Percentiles rank a stretch among this genome's conserved stretches.
Evolutionary conservation across 345 rosid genomes (phyloP).

Genomic region (Theobroma cacao): DNA sequence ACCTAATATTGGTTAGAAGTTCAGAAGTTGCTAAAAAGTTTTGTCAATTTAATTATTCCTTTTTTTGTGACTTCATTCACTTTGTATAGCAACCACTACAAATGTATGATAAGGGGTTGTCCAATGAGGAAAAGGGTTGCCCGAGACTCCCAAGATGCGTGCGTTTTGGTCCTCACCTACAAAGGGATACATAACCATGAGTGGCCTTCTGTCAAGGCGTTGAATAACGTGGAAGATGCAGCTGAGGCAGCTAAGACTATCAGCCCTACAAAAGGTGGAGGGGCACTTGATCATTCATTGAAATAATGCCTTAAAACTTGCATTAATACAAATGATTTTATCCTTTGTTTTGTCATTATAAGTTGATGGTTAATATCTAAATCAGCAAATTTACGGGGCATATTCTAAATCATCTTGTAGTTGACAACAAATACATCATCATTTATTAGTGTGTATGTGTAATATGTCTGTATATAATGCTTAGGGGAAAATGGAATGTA

Average conservation of each 20-base stretch:
- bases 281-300: background rate
- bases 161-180: background rate
- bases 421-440: no score
- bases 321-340: no score
- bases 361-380: no score
- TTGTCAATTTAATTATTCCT: background rate
- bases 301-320: no score
- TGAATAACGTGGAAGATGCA: background rate
- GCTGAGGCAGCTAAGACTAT: background rate
- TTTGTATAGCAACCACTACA: background rate
- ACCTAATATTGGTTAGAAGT: background rate
- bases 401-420: no score
- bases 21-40: background rate
- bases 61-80: background rate
- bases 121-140: background rate
- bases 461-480: no score
- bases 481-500: no score
- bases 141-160: background rate
- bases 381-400: no score
- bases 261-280: background rate
- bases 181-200: conserved; percentile 6
- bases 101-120: background rate
- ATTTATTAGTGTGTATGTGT: no score
- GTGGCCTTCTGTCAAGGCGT: background rate
- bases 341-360: no score